Base-by-base conservation (phyloP, 495 filamentous ascomycete species). In the Articulospora tetracladia region DNA sequence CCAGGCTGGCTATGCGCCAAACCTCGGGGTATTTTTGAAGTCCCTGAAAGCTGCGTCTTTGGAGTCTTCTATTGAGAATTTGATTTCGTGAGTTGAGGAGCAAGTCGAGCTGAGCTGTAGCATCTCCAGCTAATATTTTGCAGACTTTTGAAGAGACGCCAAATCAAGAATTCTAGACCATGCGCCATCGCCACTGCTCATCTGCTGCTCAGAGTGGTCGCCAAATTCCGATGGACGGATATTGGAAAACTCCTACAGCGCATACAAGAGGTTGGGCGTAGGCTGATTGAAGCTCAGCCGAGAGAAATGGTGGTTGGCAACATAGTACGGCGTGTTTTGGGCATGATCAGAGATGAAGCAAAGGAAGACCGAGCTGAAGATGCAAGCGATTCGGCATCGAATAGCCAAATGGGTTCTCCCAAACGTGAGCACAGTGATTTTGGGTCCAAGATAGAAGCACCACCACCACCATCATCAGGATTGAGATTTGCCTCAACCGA, bases 221-320 rank as follows among this genome's bases (percentile, higher is more conserved):
- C 86, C 17, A 84, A 84, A 61, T 82, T 84, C 60, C 82, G 80
- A 63, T 90, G 86, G 71, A 79, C 76, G 50, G 89, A 93, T 70
- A 85, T 91, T 49, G 79, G 81, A 26, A 86, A 86, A 69, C 84
- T 98, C 53, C 83, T 97, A 28, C 79, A 86, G 55, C 84, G 86
- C 48, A 83, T 98, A 58, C 87, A 89, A 58, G 77, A 79, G 47
- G 83, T 92, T 41, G 94, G 93, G 28, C 80, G 82, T 58, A 81
- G 83, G 52, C 79, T 98, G 36, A 83, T 85, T 34, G 79, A 85
- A 36, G 92, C 94, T 12, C 91, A 94, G 61, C 93, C 94, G 15
- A 78, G 86, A 19, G 94, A 97, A 74, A 84, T 95, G 67, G 91
- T 89, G 2, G 92, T 97, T 24, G 93, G 93, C 49, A 98, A 98